Evolutionary conservation across 345 rosid species (phyloP).

Genomic region (Erysimum cheiranthoides): DNA sequence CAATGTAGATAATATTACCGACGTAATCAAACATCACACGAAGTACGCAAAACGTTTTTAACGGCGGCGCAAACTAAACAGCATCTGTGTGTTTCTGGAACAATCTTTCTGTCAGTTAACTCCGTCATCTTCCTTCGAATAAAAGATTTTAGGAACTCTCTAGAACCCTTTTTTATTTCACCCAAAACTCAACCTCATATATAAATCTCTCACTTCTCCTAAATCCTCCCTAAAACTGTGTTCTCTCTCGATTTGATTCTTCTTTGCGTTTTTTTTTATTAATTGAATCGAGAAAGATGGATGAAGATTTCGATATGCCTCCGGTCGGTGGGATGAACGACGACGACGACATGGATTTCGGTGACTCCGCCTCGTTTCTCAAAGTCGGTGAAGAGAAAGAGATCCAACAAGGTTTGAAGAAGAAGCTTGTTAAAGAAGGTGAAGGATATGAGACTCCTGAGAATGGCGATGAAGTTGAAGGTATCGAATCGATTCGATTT

Average conservation of each 20-base stretch:
- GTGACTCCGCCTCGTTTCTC: slow-evolving; percentile 43
- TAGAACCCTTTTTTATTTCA: slow-evolving; percentile 48
- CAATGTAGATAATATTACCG: neutral
- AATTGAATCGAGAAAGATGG: slow-evolving; percentile 49
- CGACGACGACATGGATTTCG: slow-evolving; percentile 59
- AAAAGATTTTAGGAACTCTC: slow-evolving; percentile 47
- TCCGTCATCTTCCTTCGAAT: slow-evolving; percentile 35
- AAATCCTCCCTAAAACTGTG: neutral
- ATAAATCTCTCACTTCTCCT: neutral
- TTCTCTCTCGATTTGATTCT: slow-evolving; percentile 5
- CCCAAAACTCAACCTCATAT: slow-evolving; percentile 22
- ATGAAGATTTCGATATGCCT: slow-evolving; percentile 66
- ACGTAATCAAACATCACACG: slow-evolving; percentile 1
- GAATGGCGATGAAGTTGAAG: slow-evolving; percentile 86
- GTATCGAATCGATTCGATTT: slow-evolving; percentile 37
- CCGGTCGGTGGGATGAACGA: slow-evolving; percentile 54
- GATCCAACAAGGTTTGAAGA: slow-evolving; percentile 84
- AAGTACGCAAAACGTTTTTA: neutral
- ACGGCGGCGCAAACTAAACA: slow-evolving; percentile 22
- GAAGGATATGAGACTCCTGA: slow-evolving; percentile 74
- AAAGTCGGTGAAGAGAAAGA: slow-evolving; percentile 82
- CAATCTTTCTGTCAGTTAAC: slow-evolving; percentile 21
- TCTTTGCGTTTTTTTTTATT: neutral
- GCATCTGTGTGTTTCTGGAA: slow-evolving; percentile 9
- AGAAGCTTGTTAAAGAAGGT: slow-evolving; percentile 84